These are phyloP conservation scores for Suhomyces kilbournensis DNA, from an alignment of 805 yeast species.

Conservation along the genomic window DNA sequence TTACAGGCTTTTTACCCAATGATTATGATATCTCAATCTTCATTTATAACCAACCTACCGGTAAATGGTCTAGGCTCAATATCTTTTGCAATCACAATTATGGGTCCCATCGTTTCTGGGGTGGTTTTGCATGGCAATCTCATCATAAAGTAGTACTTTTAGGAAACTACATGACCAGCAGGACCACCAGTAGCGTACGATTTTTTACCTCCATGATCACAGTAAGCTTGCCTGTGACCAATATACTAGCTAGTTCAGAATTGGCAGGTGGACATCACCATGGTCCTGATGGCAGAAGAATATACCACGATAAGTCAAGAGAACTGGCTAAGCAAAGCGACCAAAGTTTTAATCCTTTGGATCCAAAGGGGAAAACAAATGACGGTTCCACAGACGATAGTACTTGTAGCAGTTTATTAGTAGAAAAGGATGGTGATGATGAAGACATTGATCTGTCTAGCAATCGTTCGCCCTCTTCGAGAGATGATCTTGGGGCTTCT, in stretches of 20 bases:
- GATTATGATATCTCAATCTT: constrained; percentile 47
- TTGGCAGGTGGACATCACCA: constrained; percentile 29
- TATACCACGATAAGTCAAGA: constrained; percentile 5
- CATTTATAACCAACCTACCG: constrained; percentile 51
- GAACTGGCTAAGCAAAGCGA: not conserved
- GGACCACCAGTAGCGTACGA: constrained; percentile 46
- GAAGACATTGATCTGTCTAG: constrained; percentile 14
- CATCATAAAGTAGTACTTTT: constrained; percentile 68
- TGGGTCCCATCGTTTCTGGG: constrained; percentile 60
- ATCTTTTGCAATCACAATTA: constrained; percentile 50
- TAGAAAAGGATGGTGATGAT: constrained; percentile 8
- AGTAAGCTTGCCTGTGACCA: constrained; percentile 55
- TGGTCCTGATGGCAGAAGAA: constrained; percentile 16
- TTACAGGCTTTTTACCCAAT: constrained; percentile 56
- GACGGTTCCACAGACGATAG: constrained; percentile 11
- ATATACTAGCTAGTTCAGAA: constrained; percentile 44
- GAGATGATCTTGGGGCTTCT: not conserved
- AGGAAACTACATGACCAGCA: constrained; percentile 50
- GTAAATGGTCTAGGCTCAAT: constrained; percentile 64
- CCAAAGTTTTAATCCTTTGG: not conserved
- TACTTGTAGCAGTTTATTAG: constrained; percentile 9
- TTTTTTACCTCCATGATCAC: constrained; percentile 48
- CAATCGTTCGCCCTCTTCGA: constrained; percentile 4
- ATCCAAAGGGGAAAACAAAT: not conserved
- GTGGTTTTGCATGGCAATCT: constrained; percentile 70